Base-by-base conservation (phyloP, 306 rosid genomes). In the Casuarina cunninghamiana region DNA sequence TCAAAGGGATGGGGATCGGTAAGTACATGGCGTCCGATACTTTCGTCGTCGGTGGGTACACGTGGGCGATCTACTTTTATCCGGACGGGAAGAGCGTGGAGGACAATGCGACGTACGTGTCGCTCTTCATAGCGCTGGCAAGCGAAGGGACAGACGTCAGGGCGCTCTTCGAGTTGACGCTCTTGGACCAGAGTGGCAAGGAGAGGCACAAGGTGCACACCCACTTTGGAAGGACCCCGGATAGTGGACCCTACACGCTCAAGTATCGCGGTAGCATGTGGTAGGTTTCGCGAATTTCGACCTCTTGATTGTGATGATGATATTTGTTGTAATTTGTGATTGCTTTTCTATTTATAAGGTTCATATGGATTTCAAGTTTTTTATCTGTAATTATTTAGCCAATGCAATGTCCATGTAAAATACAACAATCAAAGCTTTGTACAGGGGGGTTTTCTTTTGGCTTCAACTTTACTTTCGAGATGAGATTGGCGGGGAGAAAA, bases 211-310 rank as follows among this genome's bases (percentile, higher is more conserved):
- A 93, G 88, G 98, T 93, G 41, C 96, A 93, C 80, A 93, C 89
- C 84, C 98, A 93, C 82, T 93, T 93, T 73, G 98, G 91, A 57
- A 89, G 98, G 87, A 81, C 90, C 16, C 88, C 91, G 63, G 97
- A 93, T 26, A 88, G 97, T 15, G 98, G 98, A 16, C 98, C 98
- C 0, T 93, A 93, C 74, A 89, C 98, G 35, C 89, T 93, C 19
- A 93, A 93, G 79, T 93, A 88, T 83, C 94, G 98, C 5, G 98
- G 98, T 53, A 93, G 98, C 81, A 93, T 93, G 98, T 93, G 98
- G 98, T 93, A 72, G 41, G 96, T 75, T 71, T 41, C 12, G 75
- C n/a, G 16, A 16, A 53, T 13, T 61, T 4, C 13, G 71, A 68
- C 12, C 75, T 82, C 26, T 43, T 1, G 10, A 26, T 15, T 35